Base-by-base conservation (phyloP, 441 rosid species). In the Euphorbia schlechtendalii region DNA sequence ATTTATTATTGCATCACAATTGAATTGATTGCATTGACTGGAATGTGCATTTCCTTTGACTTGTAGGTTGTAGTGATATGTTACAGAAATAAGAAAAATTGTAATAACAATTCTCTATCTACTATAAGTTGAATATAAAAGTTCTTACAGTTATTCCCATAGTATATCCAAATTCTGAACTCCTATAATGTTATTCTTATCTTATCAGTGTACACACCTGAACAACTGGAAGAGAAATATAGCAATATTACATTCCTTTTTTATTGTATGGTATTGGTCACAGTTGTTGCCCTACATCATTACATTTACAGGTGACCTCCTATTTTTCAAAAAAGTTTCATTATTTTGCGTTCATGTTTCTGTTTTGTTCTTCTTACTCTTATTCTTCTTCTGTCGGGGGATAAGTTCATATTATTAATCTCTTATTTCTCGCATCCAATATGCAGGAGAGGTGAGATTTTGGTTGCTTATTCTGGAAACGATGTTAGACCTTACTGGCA, bases 181-280 rank as follows among this genome's bases (percentile, higher is more conserved):
- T 15, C 43, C 18, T 38, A 5, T 18, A 40, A 51, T 48, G 14
- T 9, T 34, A 1, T 1, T 25, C n/a, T 20, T 20, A 20, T 14
- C 22, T 58, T 77, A 77, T 72, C 88, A 93, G 98, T 93, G 65
- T 93, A 84, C 78, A 93, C 99, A 43, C 91, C 95, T 0, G 99
- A 90, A 72, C 92, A 93, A 74, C 79, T 93, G 87, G 92, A 87
- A 24, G 99, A 90, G 77, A 93, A 93, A 69, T 93, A 88, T 82
- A 83, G 95, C 79, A 88, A 88, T 73, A 76, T 81, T 56, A 80
- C 91, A 49, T 93, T 93, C 78, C 90, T 93, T 72, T 40, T 90
- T 24, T 93, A 93, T 82, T 88, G 97, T 77, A 71, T 90, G 70
- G 78, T 77, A 72, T 78, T 93, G 84, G 65, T 86, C 56, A 10